Base-by-base conservation (phyloP, 768 basidiomycete genomes). In the Podaxis sp. region DNA sequence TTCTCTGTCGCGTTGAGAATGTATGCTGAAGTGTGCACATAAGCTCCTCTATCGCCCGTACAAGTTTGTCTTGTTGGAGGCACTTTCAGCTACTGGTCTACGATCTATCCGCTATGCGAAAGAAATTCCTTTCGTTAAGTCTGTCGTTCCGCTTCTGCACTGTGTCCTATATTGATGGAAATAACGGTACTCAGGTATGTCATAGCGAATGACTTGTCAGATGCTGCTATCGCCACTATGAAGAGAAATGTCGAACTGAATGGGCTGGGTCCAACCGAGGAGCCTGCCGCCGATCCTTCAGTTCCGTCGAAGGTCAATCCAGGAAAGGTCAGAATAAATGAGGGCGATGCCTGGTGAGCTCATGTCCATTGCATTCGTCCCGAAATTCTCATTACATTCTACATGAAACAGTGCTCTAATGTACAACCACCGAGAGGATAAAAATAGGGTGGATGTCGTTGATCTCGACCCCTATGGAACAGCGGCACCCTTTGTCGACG, bases 401-500 rank as follows among this genome's bases (percentile, higher is more conserved):
- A 32, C 32, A 7, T 32, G 32, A 32, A 50, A 56, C 52, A 57
- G 50, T 50, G 16, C 55, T 25, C 76, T 95, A 54, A 94, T 99
- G 92, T 98, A 97, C 70, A 82, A 81, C 50, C 94, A 95, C 68
- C 87, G 95, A 40, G 78, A 85, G 28, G 87, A 87, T 55, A 81
- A 78, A 50, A 74, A 79, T 10, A 85, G 88, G 2, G 95, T 98
- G 18, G 95, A 98, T 64, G 92, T 92, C 28, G 87, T 99, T n/a
- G 97, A 99, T 71, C 82, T 99, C 27, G 97, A 99, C 71, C 97
- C 97, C 0, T 99, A 98, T 68, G 97, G 97, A 0, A 96, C 94
- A 7, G 97, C 97, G 0, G 90, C 94, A 3, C 97, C 96, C 2
- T 99, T 99, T 71, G 89, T 99, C 27, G 97, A 99, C 66, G 89